Conservation (phyloP, 108 stramenopile species). For the Phaeodactylum tricornutum region DNA sequence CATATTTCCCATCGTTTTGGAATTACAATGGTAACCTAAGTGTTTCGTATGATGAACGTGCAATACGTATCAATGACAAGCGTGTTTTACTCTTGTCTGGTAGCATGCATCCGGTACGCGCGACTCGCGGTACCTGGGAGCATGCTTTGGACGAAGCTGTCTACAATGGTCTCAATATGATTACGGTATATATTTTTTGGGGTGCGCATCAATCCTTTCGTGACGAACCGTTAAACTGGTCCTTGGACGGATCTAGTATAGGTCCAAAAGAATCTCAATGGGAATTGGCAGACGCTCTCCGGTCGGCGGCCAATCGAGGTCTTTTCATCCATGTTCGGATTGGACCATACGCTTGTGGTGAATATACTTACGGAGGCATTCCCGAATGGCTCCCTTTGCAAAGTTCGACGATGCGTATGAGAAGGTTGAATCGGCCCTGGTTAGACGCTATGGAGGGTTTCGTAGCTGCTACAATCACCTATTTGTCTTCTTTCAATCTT, state of each 20-base stretch:
- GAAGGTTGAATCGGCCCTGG: conserved; percentile 39
- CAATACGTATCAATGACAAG: conserved; percentile 27
- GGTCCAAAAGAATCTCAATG: conserved; percentile 13
- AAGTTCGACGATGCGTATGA: conserved; percentile 27
- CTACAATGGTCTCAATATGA: conserved; percentile 33
- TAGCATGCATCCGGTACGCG: conserved; percentile 39
- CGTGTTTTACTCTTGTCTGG: conserved; percentile 31
- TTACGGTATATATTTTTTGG: conserved; percentile 53
- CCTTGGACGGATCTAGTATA: conserved; percentile 12
- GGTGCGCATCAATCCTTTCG: conserved; percentile 29
- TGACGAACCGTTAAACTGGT: conserved; percentile 23
- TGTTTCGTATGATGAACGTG: conserved; percentile 30
- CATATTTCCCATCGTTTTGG: too few relatives aligned
- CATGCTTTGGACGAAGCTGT: conserved; percentile 36
- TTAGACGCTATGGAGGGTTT: conserved; percentile 33
- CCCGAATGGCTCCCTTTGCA: conserved; percentile 40
- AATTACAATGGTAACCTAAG: too few relatives aligned
- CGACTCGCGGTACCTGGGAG: conserved; percentile 26
- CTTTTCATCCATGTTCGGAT: conserved; percentile 53
- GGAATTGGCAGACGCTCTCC: conserved; percentile 34
- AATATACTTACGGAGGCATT: conserved; percentile 55
- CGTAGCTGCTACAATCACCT: conserved; percentile 16
- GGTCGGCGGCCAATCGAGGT: conserved; percentile 27
- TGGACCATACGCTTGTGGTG: conserved; percentile 50
- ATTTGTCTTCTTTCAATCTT: conserved; percentile 26